A percentile compares a stretch with the other conserved stretches of the same genome.
phyloP scores from a whole-genome alignment of 1,139 yeast genomes.

The Tardiomyces blankii region DNA sequence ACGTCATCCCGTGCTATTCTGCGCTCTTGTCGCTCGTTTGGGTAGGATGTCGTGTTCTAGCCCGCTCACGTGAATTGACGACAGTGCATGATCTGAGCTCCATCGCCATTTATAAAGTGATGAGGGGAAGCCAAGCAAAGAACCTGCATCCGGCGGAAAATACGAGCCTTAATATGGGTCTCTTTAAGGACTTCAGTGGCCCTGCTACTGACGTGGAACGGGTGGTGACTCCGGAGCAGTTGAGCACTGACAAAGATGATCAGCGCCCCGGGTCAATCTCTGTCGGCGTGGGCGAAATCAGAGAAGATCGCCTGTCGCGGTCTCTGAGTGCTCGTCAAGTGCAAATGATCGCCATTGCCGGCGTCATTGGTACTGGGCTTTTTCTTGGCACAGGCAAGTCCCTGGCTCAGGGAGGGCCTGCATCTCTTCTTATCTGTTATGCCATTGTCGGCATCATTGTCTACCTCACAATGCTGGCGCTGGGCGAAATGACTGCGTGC shows the following conservation, averaged over 20 bases:
- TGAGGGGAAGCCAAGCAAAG: too few species aligned
- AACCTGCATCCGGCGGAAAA: too few species aligned
- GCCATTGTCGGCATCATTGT: conserved; percentile 40
- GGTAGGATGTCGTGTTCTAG: too few species aligned
- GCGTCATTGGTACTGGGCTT: conserved; percentile 45
- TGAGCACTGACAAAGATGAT: background rate
- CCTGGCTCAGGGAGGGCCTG: conserved; percentile 45
- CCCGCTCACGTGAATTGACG: too few species aligned
- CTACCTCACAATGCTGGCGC: conserved; percentile 43
- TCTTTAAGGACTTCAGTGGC: too few species aligned
- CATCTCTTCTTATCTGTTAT: conserved; percentile 39
- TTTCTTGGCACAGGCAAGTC: conserved; percentile 45
- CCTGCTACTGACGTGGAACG: too few species aligned
- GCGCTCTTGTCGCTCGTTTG: too few species aligned
- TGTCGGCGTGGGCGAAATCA: background rate
- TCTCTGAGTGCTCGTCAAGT: conserved; percentile 42
- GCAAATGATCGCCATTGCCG: conserved; percentile 31
- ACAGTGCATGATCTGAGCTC: too few species aligned
- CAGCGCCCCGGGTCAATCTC: background rate
- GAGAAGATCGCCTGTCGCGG: conserved; percentile 24
- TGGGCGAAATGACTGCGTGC: conserved; percentile 57
- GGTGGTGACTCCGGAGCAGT: too few species aligned
- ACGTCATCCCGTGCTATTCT: too few species aligned
- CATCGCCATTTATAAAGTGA: too few species aligned
- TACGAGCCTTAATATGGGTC: too few species aligned